Percentiles rank a stretch among this genome's conserved stretches.
phyloP scores from a whole-genome alignment of 225 moss, liverwort and hornwort species.

The Marchantia polymorpha region DNA sequence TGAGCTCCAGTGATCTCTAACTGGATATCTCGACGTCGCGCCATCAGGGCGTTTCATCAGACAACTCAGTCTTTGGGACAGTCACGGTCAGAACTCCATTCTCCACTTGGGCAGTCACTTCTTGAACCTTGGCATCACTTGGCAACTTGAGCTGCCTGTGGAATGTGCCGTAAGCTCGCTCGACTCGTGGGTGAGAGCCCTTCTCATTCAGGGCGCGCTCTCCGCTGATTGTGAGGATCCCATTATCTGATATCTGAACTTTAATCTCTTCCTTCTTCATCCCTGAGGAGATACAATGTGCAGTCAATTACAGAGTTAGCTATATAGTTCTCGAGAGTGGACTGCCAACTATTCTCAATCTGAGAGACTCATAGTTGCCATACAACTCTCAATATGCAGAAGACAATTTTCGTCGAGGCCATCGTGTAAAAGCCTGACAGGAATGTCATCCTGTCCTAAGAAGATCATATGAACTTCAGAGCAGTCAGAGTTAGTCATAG shows the following conservation, averaged over 20 bases:
- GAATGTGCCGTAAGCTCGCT: constrained; percentile 13
- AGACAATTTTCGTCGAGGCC: no score
- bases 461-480: no score
- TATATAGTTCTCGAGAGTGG: no score
- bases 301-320: background rate
- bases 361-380: no score
- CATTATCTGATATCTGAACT: constrained; percentile 19
- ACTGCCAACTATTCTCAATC: no score
- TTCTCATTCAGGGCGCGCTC: constrained; percentile 6
- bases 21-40: constrained; percentile 15
- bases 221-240: constrained; percentile 14
- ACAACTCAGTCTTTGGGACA: constrained; percentile 32
- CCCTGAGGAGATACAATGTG: background rate
- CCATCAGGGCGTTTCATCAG: background rate
- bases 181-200: constrained; percentile 1
- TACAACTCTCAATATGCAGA: no score
- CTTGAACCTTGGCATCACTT: constrained; percentile 39
- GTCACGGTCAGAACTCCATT: constrained; percentile 44
- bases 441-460: no score
- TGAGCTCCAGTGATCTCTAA: no score
- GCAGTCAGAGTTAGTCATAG: no score
- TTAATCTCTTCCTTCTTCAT: constrained; percentile 28
- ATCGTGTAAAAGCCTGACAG: no score
- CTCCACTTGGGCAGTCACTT: constrained; percentile 44
- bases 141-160: constrained; percentile 44